These are phyloP conservation scores for Solanum corneliomulleri DNA, from an alignment of 257 asterid species.

Conservation along the genomic window DNA sequence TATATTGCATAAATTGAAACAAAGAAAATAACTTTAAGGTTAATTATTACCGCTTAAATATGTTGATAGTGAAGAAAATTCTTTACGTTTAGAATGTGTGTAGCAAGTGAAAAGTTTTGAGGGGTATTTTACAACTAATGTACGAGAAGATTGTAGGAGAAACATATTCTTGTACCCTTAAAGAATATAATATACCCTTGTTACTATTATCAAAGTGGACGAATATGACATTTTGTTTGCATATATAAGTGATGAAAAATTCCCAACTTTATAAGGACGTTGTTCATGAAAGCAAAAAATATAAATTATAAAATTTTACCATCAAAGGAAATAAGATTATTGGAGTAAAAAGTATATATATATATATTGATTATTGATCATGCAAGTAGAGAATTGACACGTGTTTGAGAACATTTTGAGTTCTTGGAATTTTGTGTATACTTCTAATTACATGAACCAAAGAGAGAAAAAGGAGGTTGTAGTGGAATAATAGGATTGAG, in stretches of 20 bases:
- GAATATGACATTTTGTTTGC: neutral
- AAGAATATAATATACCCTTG: neutral
- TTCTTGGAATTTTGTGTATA: neutral
- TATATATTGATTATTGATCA: neutral
- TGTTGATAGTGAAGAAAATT: neutral
- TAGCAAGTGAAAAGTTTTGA: neutral
- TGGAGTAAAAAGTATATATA: neutral
- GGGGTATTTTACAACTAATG: neutral
- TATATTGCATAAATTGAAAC: neutral
- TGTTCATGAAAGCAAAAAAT: neutral
- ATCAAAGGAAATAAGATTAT: neutral
- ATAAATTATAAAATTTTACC: neutral
- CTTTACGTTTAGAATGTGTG: neutral
- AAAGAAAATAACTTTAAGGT: neutral
- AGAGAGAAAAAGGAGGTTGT: neutral
- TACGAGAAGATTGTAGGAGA: neutral
- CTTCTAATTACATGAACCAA: neutral
- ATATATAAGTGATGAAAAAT: neutral
- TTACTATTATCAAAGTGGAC: neutral
- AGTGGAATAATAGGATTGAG: constrained; percentile 26
- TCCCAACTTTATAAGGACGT: neutral
- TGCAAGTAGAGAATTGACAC: neutral
- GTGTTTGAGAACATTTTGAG: neutral
- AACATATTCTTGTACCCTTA: neutral
- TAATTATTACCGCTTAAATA: neutral